Evolutionary conservation across 2,329 filamentous ascomycete genomes (phyloP), one percentile per base, ranked within the genome.

Genomic region (Ophiostoma sp.): DNA sequence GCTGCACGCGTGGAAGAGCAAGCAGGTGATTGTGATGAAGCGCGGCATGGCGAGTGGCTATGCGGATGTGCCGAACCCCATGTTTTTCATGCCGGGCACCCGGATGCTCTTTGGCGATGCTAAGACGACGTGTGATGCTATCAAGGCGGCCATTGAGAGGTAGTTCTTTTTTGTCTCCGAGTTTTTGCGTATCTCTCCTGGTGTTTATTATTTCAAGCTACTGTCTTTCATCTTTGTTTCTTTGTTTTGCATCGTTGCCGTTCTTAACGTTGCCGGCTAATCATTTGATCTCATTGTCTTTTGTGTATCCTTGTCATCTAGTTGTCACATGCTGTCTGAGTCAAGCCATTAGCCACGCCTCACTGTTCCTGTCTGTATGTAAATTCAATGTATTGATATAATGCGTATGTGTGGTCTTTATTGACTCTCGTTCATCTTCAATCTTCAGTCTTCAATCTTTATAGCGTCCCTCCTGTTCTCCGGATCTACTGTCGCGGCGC

Each of bases 21-120:
- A 96, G 83, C 89, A 94, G 77, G 92, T 95, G 1, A 87, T 97
- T 69, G 90, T 97, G 13, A 96, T 97, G 93, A 97, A 97, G 85
- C 84, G 93, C 71, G 90, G 93, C 68, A 89, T 96, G 90, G 90
- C 90, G 5, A 94, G 90, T 77, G 93, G 93, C 72, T 96, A 96
- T 79, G 90, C 93, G 27, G 93, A 97, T 80, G 92, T 97, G 11
- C 91, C 90, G 13, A 97, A 97, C 77, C 93, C 93, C 0, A 94
- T 97, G 92, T 95, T 96, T 79, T 95, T 89, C 80, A 94, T 94
- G 90, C 90, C 91, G 3, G 90, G 90, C 68, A 93, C 93, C 1
- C 91, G 90, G 81, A 97, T 96, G 93, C 79, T 97, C 71, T 96
- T 97, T 80, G 93, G 93, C 35, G 93, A 97, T 81, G 93, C 93